A percentile compares a stretch with the other conserved stretches of the same genome.
Evolutionary conservation across 495 filamentous ascomycete species (phyloP).

Genomic region (Penicillium nucicola): DNA sequence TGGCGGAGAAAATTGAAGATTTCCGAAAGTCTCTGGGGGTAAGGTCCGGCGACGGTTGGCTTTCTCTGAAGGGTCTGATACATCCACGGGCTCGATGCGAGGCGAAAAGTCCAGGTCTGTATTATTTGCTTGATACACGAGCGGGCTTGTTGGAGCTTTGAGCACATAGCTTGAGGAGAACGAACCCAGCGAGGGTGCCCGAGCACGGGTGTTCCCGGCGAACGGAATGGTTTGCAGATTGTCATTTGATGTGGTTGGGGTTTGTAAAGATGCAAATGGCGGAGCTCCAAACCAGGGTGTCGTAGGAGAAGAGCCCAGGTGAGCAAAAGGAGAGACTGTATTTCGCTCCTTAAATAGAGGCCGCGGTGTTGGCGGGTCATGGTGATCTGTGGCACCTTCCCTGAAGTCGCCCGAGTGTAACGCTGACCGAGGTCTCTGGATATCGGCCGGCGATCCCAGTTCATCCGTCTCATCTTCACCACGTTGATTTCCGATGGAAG

Average conservation of each 20-base stretch:
- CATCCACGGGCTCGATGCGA: slow-evolving; percentile 26
- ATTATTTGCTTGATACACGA: slow-evolving; percentile 87
- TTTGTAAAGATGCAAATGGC: slow-evolving; percentile 17
- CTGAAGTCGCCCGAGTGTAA: slow-evolving; percentile 89
- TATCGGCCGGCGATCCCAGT: slow-evolving; percentile 48
- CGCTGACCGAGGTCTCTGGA: slow-evolving; percentile 81
- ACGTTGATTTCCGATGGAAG: not conserved
- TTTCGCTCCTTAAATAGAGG: slow-evolving; percentile 19
- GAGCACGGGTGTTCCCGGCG: slow-evolving; percentile 24
- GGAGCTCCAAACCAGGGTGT: slow-evolving; percentile 47
- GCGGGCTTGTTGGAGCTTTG: slow-evolving; percentile 85
- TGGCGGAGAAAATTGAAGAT: slow-evolving; percentile 37
- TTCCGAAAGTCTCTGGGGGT: slow-evolving; percentile 53
- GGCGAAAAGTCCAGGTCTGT: slow-evolving; percentile 72
- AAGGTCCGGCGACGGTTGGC: slow-evolving; percentile 57
- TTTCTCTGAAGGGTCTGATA: slow-evolving; percentile 39
- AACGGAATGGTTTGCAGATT: slow-evolving; percentile 10
- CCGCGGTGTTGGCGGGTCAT: slow-evolving; percentile 18
- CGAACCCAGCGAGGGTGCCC: slow-evolving; percentile 67
- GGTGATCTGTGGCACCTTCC: slow-evolving; percentile 43
- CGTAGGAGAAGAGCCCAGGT: slow-evolving; percentile 43
- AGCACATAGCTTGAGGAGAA: slow-evolving; percentile 82
- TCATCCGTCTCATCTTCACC: slow-evolving; percentile 13
- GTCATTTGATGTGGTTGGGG: slow-evolving; percentile 13
- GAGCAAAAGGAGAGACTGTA: slow-evolving; percentile 14